Evolutionary conservation across 768 basidiomycete species (phyloP).

Genomic region (Tephrocybe sp.): DNA sequence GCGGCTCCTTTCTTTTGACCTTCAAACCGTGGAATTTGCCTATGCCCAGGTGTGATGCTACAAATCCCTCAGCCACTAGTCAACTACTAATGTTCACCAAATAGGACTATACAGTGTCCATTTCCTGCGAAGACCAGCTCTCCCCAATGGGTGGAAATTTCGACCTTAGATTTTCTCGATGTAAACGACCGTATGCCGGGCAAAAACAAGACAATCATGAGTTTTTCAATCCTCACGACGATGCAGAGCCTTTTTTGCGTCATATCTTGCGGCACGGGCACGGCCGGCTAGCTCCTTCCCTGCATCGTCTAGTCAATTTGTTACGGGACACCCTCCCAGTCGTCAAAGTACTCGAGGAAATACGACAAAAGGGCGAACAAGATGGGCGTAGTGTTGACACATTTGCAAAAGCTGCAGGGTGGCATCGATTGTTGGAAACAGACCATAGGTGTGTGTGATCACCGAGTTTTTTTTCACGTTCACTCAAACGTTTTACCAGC

Average conservation of each 20-base stretch:
- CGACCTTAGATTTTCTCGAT: conserved; percentile 70
- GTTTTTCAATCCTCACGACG: conserved; percentile 72
- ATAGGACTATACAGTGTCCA: conserved; percentile 76
- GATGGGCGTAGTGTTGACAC: conserved; percentile 49
- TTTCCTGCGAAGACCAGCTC: conserved; percentile 77
- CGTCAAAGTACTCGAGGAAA: conserved; percentile 66
- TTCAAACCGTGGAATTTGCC: conserved; percentile 89
- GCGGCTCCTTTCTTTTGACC: conserved; percentile 83
- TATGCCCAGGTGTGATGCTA: conserved; percentile 56
- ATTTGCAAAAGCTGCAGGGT: conserved; percentile 79
- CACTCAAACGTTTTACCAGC: conserved; percentile 33
- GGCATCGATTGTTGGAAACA: conserved; percentile 76
- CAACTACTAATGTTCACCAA: background rate
- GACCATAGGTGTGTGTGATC: conserved; percentile 58
- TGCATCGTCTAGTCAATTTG: conserved; percentile 66
- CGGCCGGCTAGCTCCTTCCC: conserved; percentile 61
- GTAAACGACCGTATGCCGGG: conserved; percentile 25
- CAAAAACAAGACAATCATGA: conserved; percentile 21
- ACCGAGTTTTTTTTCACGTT: background rate
- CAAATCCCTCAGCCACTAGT: background rate
- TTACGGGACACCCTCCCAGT: conserved; percentile 80
- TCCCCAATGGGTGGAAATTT: conserved; percentile 69
- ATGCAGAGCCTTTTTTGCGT: conserved; percentile 75
- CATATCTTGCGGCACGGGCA: conserved; percentile 66
- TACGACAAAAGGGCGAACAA: conserved; percentile 36